Percentiles rank a stretch among this genome's conserved stretches.
Evolutionary conservation across 1,284 basidiomycete genomes (phyloP).

Genomic region (Termitomyces sp.): DNA sequence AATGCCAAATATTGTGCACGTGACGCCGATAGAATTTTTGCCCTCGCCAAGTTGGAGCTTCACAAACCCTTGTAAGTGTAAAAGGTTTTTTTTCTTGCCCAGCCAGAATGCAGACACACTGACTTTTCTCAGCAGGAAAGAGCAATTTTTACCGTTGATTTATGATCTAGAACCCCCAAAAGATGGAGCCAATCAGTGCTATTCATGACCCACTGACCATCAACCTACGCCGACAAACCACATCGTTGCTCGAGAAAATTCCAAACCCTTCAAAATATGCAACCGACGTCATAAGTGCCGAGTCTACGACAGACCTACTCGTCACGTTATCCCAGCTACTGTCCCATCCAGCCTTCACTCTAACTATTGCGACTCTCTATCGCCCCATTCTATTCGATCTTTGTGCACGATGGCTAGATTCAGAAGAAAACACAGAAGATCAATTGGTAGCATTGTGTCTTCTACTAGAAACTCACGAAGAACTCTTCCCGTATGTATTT

Average conservation of each 20-base stretch:
- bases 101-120: not conserved
- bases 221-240: slow-evolving; percentile 48
- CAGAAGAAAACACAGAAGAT: slow-evolving; percentile 40
- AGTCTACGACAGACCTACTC: slow-evolving; percentile 36
- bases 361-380: slow-evolving; percentile 51
- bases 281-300: slow-evolving; percentile 28
- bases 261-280: slow-evolving; percentile 32
- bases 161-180: slow-evolving; percentile 4
- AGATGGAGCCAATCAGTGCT: slow-evolving; percentile 1
- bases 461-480: slow-evolving; percentile 64
- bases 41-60: not conserved
- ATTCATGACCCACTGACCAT: slow-evolving; percentile 42
- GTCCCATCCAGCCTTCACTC: slow-evolving; percentile 47
- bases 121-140: not conserved
- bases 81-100: not conserved
- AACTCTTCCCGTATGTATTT: slow-evolving; percentile 67
- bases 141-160: not conserved
- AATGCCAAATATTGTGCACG: not conserved
- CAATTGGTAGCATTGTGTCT: slow-evolving; percentile 57
- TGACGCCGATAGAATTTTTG: slow-evolving; percentile 1
- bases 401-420: slow-evolving; percentile 64
- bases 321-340: slow-evolving; percentile 46
- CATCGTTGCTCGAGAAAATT: slow-evolving; percentile 36
- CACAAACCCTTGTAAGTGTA: not conserved
- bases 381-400: slow-evolving; percentile 68